A percentile compares a stretch with the other conserved stretches of the same genome.
Evolutionary conservation across 768 basidiomycete species (phyloP).

Genomic region (Tubosaeta sp.): DNA sequence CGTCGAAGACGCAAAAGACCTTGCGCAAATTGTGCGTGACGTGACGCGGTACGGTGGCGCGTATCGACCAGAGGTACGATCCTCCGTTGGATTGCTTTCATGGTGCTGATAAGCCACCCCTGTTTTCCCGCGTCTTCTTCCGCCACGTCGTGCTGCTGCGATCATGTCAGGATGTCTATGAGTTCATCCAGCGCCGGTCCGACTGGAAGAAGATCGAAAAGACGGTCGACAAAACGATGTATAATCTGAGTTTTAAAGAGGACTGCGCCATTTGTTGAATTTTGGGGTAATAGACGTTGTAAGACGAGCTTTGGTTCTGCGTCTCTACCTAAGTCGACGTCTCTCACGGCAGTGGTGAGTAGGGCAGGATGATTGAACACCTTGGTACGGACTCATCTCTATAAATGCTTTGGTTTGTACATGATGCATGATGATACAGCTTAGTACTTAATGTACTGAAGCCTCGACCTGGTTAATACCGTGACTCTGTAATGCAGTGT

Average conservation of each 20-base stretch:
- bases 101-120: neutral
- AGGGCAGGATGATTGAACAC: no score
- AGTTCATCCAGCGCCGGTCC: slow-evolving; percentile 89
- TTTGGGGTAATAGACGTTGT: neutral
- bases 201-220: slow-evolving; percentile 99
- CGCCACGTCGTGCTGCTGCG: neutral
- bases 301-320: neutral
- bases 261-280: slow-evolving; percentile 61
- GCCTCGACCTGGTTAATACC: no score
- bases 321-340: neutral
- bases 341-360: no score
- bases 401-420: no score
- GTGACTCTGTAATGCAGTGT: no score
- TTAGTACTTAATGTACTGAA: no score
- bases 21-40: slow-evolving; percentile 94
- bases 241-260: slow-evolving; percentile 88
- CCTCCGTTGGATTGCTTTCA: neutral
- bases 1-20: slow-evolving; percentile 91
- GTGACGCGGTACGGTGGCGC: slow-evolving; percentile 94
- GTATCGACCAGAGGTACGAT: slow-evolving; percentile 81
- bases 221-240: slow-evolving; percentile 92
- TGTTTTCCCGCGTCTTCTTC: neutral
- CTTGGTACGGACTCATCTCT: no score
- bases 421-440: no score
- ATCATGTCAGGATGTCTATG: slow-evolving; percentile 72